Conservation (phyloP, 352 stramenopile species). For the Poterioochromonas sp. region DNA sequence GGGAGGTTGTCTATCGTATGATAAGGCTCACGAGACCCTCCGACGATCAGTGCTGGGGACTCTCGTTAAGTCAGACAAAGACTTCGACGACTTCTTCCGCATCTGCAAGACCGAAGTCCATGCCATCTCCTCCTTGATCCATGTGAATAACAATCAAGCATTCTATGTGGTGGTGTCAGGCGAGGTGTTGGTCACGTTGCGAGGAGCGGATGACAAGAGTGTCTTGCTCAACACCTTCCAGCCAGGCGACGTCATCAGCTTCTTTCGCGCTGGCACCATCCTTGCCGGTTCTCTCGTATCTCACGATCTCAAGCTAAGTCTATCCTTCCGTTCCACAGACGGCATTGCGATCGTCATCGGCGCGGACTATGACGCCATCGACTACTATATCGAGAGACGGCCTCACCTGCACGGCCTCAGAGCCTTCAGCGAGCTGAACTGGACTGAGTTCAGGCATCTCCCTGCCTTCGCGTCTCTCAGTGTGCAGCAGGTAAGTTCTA, state of each 20-base stretch:
- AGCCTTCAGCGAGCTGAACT: not conserved
- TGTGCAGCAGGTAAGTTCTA: no score
- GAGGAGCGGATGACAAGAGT: not conserved
- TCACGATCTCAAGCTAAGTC: not conserved
- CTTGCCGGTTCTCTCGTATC: not conserved
- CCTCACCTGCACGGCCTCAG: not conserved
- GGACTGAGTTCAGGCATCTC: not conserved
- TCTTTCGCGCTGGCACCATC: not conserved
- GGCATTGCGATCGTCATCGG: not conserved
- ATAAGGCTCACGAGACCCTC: not conserved
- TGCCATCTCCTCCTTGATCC: not conserved
- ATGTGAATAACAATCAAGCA: not conserved
- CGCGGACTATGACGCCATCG: not conserved
- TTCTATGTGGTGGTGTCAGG: not conserved
- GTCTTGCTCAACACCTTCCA: not conserved
- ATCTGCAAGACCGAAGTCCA: not conserved
- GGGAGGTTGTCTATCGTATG: not conserved
- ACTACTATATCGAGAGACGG: not conserved
- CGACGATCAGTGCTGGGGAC: not conserved
- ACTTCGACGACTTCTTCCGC: not conserved
- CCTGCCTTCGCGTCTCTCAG: no score
- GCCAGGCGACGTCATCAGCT: not conserved
- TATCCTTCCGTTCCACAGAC: not conserved
- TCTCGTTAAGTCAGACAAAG: not conserved
- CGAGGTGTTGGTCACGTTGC: not conserved